phyloP scores from a whole-genome alignment of 2,329 filamentous ascomycete species.

The Metarhizium album region DNA sequence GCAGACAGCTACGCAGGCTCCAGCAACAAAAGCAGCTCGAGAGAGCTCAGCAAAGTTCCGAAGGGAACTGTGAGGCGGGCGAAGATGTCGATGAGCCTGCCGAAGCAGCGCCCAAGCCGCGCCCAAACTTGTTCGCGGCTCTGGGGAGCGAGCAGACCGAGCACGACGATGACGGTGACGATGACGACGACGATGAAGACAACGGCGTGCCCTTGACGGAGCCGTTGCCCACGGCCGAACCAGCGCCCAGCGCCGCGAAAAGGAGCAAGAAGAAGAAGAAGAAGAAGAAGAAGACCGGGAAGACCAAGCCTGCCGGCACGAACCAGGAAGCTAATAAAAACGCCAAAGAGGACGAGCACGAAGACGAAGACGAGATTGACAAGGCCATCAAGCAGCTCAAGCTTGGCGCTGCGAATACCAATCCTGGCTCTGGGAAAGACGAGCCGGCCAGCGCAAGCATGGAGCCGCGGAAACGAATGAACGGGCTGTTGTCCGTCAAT shows the following conservation, averaged over 20 bases:
- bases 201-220: constrained; percentile 17
- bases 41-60: constrained; percentile 10
- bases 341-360: constrained; percentile 12
- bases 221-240: constrained; percentile 4
- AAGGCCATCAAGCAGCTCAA: constrained; percentile 37
- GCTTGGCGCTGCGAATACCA: not conserved
- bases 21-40: constrained; percentile 39
- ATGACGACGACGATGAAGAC: constrained; percentile 25
- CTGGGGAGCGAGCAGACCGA: constrained; percentile 34
- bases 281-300: constrained; percentile 25
- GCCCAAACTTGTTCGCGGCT: constrained; percentile 40
- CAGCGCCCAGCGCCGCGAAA: constrained; percentile 21
- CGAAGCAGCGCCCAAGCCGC: constrained; percentile 24
- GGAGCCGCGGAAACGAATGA: constrained; percentile 15
- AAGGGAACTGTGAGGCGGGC: constrained; percentile 16
- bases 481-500: constrained; percentile 38
- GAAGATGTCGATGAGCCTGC: constrained; percentile 21
- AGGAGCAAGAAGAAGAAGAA: constrained; percentile 27
- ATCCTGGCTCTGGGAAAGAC: constrained; percentile 2
- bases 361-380: constrained; percentile 45
- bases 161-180: constrained; percentile 31
- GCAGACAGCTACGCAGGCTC: constrained; percentile 39
- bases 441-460: constrained; percentile 7
- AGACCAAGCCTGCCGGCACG: constrained; percentile 18
- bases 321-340: constrained; percentile 4